Percentiles rank a stretch among this genome's conserved stretches.
These are phyloP conservation scores for Dendrobium nobile DNA, from an alignment of 106 monocot species.

Conservation along the genomic window DNA sequence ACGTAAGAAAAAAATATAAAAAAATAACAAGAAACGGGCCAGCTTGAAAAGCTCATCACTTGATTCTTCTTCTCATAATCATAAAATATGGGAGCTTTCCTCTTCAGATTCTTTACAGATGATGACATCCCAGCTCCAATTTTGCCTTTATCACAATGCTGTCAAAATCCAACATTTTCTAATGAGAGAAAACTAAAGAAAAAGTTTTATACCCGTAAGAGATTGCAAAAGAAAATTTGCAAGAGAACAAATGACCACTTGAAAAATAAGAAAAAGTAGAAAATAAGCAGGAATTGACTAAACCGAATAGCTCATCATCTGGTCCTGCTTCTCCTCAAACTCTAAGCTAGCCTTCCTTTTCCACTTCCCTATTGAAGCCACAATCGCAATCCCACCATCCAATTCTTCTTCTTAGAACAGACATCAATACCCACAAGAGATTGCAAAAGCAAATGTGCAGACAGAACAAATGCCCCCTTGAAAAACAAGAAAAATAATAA, in stretches of 20 bases:
- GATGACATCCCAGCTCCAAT: neutral
- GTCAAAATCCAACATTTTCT: neutral
- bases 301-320: neutral
- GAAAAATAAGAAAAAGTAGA: neutral
- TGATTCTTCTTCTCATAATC: neutral
- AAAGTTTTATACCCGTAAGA: neutral
- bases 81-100: slow-evolving; percentile 1
- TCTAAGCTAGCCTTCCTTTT: neutral
- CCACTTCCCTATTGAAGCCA: neutral
- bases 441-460: neutral
- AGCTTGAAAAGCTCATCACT: neutral
- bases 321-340: neutral
- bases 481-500: neutral
- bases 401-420: neutral
- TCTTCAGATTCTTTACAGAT: neutral
- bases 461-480: neutral
- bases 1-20: neutral
- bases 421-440: neutral
- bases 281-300: no score
- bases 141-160: neutral
- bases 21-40: neutral
- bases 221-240: neutral
- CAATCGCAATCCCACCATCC: neutral
- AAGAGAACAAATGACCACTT: neutral
- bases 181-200: neutral